These are phyloP conservation scores for Penicillium aurantiogriseum DNA, from an alignment of 2,329 filamentous ascomycete genomes.

Conservation along the genomic window DNA sequence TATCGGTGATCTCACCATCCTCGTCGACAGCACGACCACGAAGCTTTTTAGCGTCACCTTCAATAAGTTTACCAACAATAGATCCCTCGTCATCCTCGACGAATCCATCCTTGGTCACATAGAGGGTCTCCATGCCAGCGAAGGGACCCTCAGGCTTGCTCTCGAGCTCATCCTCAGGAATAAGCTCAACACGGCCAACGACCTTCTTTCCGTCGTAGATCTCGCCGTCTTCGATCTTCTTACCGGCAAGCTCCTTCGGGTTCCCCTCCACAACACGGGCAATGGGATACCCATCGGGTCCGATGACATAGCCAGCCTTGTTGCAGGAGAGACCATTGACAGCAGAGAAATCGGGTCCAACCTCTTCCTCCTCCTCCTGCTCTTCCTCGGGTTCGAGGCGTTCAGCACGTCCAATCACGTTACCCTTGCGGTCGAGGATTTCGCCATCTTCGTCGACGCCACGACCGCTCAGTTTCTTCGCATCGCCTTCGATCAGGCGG, in stretches of 20 bases:
- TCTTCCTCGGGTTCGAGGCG: conserved; percentile 38
- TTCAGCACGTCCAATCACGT: conserved; percentile 59
- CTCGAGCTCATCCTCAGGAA: conserved; percentile 57
- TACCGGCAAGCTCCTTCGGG: conserved; percentile 55
- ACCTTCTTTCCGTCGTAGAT: conserved; percentile 58
- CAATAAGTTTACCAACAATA: conserved; percentile 68
- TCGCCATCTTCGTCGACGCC: conserved; percentile 63
- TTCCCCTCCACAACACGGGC: conserved; percentile 56
- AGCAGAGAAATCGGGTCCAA: conserved; percentile 54
- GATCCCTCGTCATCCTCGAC: conserved; percentile 75
- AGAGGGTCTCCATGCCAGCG: conserved; percentile 56
- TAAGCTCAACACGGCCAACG: conserved; percentile 57
- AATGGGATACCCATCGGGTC: conserved; percentile 53
- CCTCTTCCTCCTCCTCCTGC: conserved; percentile 41
- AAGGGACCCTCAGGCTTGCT: conserved; percentile 57
- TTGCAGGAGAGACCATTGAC: conserved; percentile 56
- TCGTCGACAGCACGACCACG: conserved; percentile 74
- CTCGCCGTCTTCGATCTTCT: conserved; percentile 56
- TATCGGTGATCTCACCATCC: conserved; percentile 78
- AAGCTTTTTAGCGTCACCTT: conserved; percentile 70
- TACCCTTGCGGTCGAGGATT: conserved; percentile 61
- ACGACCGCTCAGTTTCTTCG: conserved; percentile 59
- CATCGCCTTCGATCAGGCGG: conserved; percentile 56
- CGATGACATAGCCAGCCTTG: conserved; percentile 59
- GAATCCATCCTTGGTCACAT: conserved; percentile 58